phyloP scores from a whole-genome alignment of 345 rosid genomes.

The Citrus inodora region DNA sequence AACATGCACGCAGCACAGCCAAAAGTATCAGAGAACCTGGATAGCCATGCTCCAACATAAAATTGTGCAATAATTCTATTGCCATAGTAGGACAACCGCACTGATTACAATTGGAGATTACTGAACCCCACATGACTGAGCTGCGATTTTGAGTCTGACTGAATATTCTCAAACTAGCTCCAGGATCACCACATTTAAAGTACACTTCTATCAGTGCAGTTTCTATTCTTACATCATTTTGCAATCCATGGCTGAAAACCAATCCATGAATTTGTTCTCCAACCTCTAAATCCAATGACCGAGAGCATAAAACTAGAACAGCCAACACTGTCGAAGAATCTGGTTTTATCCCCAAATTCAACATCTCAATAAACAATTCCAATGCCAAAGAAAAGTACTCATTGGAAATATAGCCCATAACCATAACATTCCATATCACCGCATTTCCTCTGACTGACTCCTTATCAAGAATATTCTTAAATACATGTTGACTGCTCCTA shows the following conservation, averaged over 20 bases:
- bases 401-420: conserved; percentile 35
- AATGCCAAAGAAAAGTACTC: conserved; percentile 28
- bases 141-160: conserved; percentile 23
- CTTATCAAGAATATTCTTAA: conserved; percentile 12
- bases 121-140: conserved; percentile 39
- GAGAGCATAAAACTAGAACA: conserved; percentile 35
- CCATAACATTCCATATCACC: conserved; percentile 48
- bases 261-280: conserved; percentile 38
- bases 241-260: conserved; percentile 26
- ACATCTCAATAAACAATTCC: conserved; percentile 31
- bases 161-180: conserved; percentile 33
- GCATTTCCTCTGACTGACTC: conserved; percentile 23
- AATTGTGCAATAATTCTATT: conserved; percentile 29
- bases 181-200: conserved; percentile 35
- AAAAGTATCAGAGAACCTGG: conserved; percentile 36
- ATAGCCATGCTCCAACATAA: conserved; percentile 27
- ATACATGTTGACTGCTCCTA: conserved; percentile 30
- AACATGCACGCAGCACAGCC: conserved; percentile 41
- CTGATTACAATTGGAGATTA: conserved; percentile 33
- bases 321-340: conserved; percentile 40
- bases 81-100: conserved; percentile 24
- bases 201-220: conserved; percentile 46
- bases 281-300: conserved; percentile 16
- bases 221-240: conserved; percentile 30
- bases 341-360: conserved; percentile 27